phyloP scores from a whole-genome alignment of 257 asterid genomes.

The Nicotiana paniculata region DNA sequence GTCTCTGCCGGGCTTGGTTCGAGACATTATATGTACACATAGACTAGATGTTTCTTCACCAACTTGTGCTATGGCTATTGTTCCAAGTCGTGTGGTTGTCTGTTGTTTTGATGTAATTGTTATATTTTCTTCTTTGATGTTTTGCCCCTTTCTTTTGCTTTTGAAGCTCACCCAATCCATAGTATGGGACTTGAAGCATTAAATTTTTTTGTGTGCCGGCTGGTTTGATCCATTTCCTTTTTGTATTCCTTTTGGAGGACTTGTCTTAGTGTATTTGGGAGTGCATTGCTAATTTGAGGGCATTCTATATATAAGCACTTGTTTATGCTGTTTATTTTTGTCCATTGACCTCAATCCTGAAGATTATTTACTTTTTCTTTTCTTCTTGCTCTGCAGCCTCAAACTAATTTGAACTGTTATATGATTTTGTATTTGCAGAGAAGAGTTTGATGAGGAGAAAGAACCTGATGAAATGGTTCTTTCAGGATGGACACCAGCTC shows the following conservation, averaged over 20 bases:
- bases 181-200: not conserved
- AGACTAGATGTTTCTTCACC: constrained; percentile 3
- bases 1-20: not conserved
- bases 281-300: not conserved
- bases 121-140: not conserved
- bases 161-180: not conserved
- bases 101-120: not conserved
- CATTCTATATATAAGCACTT: not conserved
- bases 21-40: not conserved
- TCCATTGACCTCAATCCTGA: not conserved
- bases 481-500: constrained; percentile 73
- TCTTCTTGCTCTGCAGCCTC: not conserved
- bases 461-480: constrained; percentile 93
- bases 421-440: constrained; percentile 42
- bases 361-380: not conserved
- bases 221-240: not conserved
- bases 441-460: constrained; percentile 84
- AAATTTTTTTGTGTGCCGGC: not conserved
- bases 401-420: not conserved
- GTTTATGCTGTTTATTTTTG: not conserved
- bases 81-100: not conserved
- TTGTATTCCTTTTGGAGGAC: constrained; percentile 1
- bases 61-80: not conserved
- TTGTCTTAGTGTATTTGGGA: not conserved
- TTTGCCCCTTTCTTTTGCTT: not conserved